These are phyloP conservation scores for Aspergillus melleus DNA, from an alignment of 2,329 filamentous ascomycete species.

Conservation along the genomic window DNA sequence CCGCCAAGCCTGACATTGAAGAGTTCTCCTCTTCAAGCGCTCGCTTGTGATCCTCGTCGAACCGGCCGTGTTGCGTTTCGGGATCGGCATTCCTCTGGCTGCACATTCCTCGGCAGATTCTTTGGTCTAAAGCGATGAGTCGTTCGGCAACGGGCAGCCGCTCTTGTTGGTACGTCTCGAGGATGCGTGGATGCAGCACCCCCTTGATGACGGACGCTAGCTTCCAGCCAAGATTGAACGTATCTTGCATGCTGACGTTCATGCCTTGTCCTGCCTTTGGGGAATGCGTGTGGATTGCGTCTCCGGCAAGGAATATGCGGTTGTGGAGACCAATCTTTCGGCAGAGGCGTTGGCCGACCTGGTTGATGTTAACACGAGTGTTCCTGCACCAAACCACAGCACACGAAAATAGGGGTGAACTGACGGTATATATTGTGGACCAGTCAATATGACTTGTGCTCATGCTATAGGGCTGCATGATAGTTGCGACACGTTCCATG, in stretches of 20 bases:
- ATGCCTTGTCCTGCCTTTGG: constrained; percentile 11
- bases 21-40: constrained; percentile 3
- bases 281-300: constrained; percentile 9
- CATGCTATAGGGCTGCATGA: constrained; percentile 66
- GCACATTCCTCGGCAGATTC: constrained; percentile 5
- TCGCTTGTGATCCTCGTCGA: constrained; percentile 3
- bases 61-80: not conserved
- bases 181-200: constrained; percentile 38
- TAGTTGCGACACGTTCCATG: constrained; percentile 62
- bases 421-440: constrained; percentile 60
- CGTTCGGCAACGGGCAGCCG: constrained; percentile 63
- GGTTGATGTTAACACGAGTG: constrained; percentile 18
- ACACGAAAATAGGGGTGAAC: not conserved
- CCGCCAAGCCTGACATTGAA: constrained; percentile 1
- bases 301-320: constrained; percentile 55
- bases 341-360: constrained; percentile 67
- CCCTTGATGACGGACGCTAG: constrained; percentile 50
- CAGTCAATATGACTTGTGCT: constrained; percentile 65
- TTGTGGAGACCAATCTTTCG: constrained; percentile 56
- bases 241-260: constrained; percentile 50
- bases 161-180: constrained; percentile 55
- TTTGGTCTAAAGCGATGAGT: constrained; percentile 64
- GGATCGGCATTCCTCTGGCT: not conserved
- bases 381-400: not conserved
- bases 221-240: constrained; percentile 60